phyloP scores from a whole-genome alignment of 805 yeast genomes.

The Wickerhamiella sorbophila region DNA sequence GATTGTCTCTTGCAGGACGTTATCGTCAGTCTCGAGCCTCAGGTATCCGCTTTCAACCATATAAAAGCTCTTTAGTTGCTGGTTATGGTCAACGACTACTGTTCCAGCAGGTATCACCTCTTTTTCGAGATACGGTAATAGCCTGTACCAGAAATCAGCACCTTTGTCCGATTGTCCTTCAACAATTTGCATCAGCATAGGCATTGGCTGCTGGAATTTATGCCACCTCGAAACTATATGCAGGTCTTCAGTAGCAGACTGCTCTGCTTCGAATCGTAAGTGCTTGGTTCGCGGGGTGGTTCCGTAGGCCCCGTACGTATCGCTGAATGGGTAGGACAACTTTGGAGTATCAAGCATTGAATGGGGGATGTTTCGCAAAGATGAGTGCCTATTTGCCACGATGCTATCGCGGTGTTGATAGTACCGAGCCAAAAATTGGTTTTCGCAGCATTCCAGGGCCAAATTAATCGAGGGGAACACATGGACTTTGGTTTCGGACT shows the following conservation, averaged over 20 bases:
- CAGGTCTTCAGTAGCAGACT: constrained; percentile 23
- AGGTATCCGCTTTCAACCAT: constrained; percentile 29
- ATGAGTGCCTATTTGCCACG: neutral
- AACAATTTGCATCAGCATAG: constrained; percentile 49
- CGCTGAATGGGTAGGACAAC: neutral
- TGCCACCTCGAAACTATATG: constrained; percentile 20
- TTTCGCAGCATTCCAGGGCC: constrained; percentile 95
- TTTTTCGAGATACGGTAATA: constrained; percentile 43
- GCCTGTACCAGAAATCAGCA: constrained; percentile 46
- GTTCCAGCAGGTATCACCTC: constrained; percentile 35
- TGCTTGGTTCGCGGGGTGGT: constrained; percentile 18
- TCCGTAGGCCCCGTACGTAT: constrained; percentile 7
- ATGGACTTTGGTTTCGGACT: constrained; percentile 30
- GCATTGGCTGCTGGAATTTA: constrained; percentile 40
- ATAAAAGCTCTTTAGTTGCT: constrained; percentile 43
- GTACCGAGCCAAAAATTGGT: constrained; percentile 60
- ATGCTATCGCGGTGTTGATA: constrained; percentile 26
- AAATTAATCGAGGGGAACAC: constrained; percentile 68
- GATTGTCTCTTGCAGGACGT: constrained; percentile 35
- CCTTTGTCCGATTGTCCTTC: constrained; percentile 40
- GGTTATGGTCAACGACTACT: constrained; percentile 31
- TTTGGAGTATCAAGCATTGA: neutral
- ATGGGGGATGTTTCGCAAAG: neutral
- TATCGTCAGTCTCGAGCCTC: constrained; percentile 4
- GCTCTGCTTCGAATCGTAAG: constrained; percentile 23